Evolutionary conservation across 352 stramenopile species (phyloP).

Genomic region (Pythium sukuiense): DNA sequence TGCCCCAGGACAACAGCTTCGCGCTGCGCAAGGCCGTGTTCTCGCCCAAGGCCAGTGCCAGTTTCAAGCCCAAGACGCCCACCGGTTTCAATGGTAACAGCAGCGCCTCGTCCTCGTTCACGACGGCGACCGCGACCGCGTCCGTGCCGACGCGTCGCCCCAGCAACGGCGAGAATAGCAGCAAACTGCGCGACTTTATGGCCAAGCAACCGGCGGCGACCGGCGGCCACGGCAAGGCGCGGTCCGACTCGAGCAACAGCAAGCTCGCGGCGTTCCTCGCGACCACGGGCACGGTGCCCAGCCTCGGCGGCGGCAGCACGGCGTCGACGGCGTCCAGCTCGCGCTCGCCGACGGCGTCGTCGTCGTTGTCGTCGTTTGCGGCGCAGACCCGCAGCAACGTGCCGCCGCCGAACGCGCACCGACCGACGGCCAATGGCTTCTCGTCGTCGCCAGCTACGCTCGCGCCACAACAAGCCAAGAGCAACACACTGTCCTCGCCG

Average conservation of each 20-base stretch:
- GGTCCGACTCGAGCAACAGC: slow-evolving; percentile 57
- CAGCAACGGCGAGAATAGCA: slow-evolving; percentile 48
- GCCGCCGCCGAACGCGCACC: not conserved
- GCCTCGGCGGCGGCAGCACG: slow-evolving; percentile 25
- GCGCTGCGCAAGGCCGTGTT: slow-evolving; percentile 66
- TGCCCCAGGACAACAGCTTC: slow-evolving; percentile 42
- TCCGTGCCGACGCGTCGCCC: slow-evolving; percentile 25
- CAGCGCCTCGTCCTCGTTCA: not conserved
- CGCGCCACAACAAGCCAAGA: not conserved
- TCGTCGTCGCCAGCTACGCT: not conserved
- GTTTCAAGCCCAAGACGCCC: slow-evolving; percentile 18
- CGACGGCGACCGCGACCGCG: slow-evolving; percentile 1
- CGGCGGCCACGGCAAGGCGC: slow-evolving; percentile 35
- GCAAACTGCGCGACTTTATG: slow-evolving; percentile 84
- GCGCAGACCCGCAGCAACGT: slow-evolving; percentile 11
- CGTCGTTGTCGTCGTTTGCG: slow-evolving; percentile 26
- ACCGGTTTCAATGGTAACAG: not conserved
- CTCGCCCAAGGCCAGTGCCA: slow-evolving; percentile 33
- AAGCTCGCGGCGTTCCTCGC: slow-evolving; percentile 83
- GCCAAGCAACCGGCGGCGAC: slow-evolving; percentile 50
- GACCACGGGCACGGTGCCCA: slow-evolving; percentile 47
- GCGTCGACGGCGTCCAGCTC: slow-evolving; percentile 23
- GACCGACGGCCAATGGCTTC: not conserved
- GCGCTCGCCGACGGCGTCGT: slow-evolving; percentile 19
- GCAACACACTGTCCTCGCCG: not conserved